These are phyloP conservation scores for Suillus tomentosus DNA, from an alignment of 768 basidiomycete species.

Conservation along the genomic window DNA sequence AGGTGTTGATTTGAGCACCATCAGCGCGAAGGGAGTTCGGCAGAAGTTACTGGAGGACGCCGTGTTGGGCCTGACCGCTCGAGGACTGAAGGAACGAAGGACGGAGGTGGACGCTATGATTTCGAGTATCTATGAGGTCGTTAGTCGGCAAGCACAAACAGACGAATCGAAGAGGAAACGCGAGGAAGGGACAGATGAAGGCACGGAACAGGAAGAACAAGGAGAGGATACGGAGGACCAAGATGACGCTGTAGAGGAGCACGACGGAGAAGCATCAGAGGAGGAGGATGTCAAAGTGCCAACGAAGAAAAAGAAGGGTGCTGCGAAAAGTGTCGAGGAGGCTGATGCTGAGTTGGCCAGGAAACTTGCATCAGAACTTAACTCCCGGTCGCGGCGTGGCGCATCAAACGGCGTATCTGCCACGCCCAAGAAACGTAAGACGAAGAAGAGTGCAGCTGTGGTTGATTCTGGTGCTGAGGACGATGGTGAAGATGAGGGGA, in stretches of 20 bases:
- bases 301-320: constrained; percentile 42
- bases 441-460: constrained; percentile 57
- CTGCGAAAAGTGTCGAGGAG: constrained; percentile 51
- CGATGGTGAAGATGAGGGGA: constrained; percentile 44
- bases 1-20: constrained; percentile 72
- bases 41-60: constrained; percentile 57
- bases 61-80: constrained; percentile 53
- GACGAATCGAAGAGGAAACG: constrained; percentile 30
- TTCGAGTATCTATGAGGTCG: constrained; percentile 59
- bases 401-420: constrained; percentile 38
- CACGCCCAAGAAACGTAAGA: constrained; percentile 47
- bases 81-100: constrained; percentile 67
- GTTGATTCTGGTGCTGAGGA: constrained; percentile 50
- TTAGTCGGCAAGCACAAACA: constrained; percentile 42
- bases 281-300: constrained; percentile 22
- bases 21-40: constrained; percentile 89
- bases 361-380: constrained; percentile 69
- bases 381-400: constrained; percentile 58
- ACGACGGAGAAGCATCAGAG: constrained; percentile 20
- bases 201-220: background rate
- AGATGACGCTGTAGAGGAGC: constrained; percentile 20
- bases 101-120: constrained; percentile 71
- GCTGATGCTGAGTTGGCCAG: constrained; percentile 73
- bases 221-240: constrained; percentile 24
- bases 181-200: constrained; percentile 35